Conservation (phyloP, 2,329 filamentous ascomycete species). For the Knoxdaviesia proteae region DNA sequence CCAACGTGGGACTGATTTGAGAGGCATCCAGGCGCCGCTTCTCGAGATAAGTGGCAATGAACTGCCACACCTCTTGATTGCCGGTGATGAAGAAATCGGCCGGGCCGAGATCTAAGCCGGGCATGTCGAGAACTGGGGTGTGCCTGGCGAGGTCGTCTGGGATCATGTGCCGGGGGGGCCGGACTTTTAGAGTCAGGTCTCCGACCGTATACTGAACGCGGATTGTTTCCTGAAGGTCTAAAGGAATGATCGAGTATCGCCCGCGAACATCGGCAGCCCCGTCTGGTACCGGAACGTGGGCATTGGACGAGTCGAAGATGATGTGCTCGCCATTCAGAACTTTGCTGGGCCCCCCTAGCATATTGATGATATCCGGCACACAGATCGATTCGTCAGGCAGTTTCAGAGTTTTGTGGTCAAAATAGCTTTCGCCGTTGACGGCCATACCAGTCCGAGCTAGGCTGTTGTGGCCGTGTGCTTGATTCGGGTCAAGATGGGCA, state of each 20-base stretch:
- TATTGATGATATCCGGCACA: conserved; percentile 33
- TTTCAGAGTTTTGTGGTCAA: no score
- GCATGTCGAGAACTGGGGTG: no score
- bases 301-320: conserved; percentile 35
- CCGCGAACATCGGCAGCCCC: conserved; percentile 28
- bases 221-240: conserved; percentile 35
- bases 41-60: conserved; percentile 24
- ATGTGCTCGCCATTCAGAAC: conserved; percentile 23
- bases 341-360: conserved; percentile 12
- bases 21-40: conserved; percentile 8
- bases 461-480: no score
- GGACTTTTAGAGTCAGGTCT: conserved; percentile 8
- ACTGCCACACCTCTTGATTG: conserved; percentile 20
- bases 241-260: conserved; percentile 53
- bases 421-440: no score
- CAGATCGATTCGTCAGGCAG: conserved; percentile 11
- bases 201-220: conserved; percentile 36
- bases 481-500: no score
- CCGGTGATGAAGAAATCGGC: no score
- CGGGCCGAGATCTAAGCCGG: no score
- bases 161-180: no score
- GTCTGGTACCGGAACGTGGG: conserved; percentile 15
- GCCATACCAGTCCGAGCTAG: no score
- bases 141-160: no score
- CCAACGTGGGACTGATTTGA: neutral